A percentile compares a stretch with the other conserved stretches of the same genome.
Evolutionary conservation across 1,284 basidiomycete species (phyloP).

Genomic region (Sporisorium graminicola): DNA sequence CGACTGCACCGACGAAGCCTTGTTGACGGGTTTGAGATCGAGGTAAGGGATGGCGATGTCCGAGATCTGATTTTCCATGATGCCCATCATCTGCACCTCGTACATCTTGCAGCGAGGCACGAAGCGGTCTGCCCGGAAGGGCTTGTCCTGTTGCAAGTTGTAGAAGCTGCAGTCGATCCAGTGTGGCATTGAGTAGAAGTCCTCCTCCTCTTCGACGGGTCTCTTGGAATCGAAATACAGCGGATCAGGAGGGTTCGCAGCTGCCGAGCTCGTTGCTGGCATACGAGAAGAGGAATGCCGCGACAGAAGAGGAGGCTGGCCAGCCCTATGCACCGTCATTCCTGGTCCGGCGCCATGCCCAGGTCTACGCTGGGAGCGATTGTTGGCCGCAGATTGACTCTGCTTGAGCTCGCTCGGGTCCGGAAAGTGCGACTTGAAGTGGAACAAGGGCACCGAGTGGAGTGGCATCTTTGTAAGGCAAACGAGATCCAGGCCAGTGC

Average conservation of each 20-base stretch:
- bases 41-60: constrained; percentile 66
- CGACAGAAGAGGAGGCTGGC: constrained; percentile 28
- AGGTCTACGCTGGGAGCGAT: constrained; percentile 19
- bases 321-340: constrained; percentile 28
- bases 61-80: constrained; percentile 67
- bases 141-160: constrained; percentile 68
- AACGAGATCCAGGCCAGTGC: constrained; percentile 88
- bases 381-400: constrained; percentile 14
- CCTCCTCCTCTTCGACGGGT: constrained; percentile 34
- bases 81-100: constrained; percentile 68
- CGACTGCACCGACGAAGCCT: constrained; percentile 48
- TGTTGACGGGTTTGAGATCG: constrained; percentile 49
- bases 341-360: constrained; percentile 35
- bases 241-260: constrained; percentile 54
- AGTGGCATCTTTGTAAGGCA: constrained; percentile 91
- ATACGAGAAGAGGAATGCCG: constrained; percentile 40
- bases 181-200: constrained; percentile 66
- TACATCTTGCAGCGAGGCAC: constrained; percentile 69
- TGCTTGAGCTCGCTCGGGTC: constrained; percentile 43
- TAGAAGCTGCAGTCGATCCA: constrained; percentile 70
- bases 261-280: constrained; percentile 6
- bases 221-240: constrained; percentile 60
- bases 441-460: constrained; percentile 77
- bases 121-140: constrained; percentile 65
- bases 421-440: constrained; percentile 59